phyloP scores from a whole-genome alignment of 768 basidiomycete genomes.

The Gautieria morchelliformis region DNA sequence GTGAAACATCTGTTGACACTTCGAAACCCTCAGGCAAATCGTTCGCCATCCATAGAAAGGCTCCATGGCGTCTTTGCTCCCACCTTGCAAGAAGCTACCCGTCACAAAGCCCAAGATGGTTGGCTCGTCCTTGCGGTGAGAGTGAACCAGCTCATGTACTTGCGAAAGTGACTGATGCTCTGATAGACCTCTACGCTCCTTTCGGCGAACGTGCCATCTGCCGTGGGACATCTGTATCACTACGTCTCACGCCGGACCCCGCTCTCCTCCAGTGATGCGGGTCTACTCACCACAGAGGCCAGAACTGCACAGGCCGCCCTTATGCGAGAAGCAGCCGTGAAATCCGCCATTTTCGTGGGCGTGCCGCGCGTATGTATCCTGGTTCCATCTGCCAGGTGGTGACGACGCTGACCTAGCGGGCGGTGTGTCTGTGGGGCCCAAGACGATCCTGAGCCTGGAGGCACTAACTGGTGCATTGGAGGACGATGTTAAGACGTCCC shows the following conservation, averaged over 20 bases:
- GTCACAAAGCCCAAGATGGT: slow-evolving; percentile 57
- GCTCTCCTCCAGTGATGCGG: neutral
- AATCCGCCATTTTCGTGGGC: slow-evolving; percentile 83
- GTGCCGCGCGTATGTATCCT: slow-evolving; percentile 60
- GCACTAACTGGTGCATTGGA: slow-evolving; percentile 70
- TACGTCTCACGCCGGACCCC: slow-evolving; percentile 42
- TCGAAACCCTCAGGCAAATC: slow-evolving; percentile 51
- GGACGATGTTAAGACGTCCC: slow-evolving; percentile 64
- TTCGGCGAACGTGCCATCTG: slow-evolving; percentile 71
- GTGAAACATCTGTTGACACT: slow-evolving; percentile 67
- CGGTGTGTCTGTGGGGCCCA: neutral
- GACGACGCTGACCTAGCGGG: neutral
- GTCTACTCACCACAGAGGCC: slow-evolving; percentile 1
- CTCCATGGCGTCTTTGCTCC: slow-evolving; percentile 47
- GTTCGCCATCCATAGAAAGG: slow-evolving; percentile 43
- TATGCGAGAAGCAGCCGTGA: slow-evolving; percentile 84
- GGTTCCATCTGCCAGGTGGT: neutral
- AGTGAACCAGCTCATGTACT: neutral
- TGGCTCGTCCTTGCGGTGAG: slow-evolving; percentile 75
- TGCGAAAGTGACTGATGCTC: neutral
- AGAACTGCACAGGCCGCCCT: slow-evolving; percentile 55
- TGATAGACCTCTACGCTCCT: slow-evolving; percentile 74
- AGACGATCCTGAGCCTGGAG: slow-evolving; percentile 78
- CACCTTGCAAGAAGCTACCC: slow-evolving; percentile 58
- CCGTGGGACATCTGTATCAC: slow-evolving; percentile 72